Base-by-base conservation (phyloP, 305 asterid genomes). In the Fraxinus nigra region DNA sequence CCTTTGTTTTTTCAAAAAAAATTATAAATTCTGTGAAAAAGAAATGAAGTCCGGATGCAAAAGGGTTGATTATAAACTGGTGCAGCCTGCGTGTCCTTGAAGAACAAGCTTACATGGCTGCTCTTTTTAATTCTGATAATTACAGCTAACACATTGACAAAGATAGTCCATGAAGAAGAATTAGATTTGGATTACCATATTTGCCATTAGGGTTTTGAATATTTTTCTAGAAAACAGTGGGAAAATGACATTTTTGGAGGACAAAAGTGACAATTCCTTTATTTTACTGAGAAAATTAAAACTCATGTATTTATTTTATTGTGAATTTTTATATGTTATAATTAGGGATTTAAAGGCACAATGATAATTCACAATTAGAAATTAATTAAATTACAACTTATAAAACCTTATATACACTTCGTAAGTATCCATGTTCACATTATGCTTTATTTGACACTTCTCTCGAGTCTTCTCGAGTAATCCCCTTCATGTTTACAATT, bases 111-210 rank as follows among this genome's bases (percentile, higher is more conserved):
- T 86, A 85, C 37, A 43, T 80, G 5, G 76, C 38, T 75, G 35
- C 54, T 87, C 87, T 24, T 80, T 80, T 92, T 86, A 81, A 85
- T 85, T 82, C 65, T 83, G 77, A 82, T 87, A 56, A 85, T 65
- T 87, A 82, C 95, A 94, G 92, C 97, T 92, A 94, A 88, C 97
- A 86, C 87, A 86, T 94, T 94, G 98, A 94, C 95, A 92, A 91
- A 90, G 91, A 92, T 87, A 87, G 90, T 90, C 87, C 82, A 82
- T 67, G 72, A 24, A 10, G 63, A 54, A 70, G 75, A 70, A 80
- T 85, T 77, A 14, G 56, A 63, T 77, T 86, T 84, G 20, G 72
- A 33, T 28, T 83, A 72, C 79, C 88, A n/a, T 28, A 59, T 65
- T 34, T 81, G 78, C 86, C 84, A 79, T 74, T 79, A 59, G 33